Evolutionary conservation across 768 basidiomycete genomes (phyloP).

Genomic region (Lentinula sp.): DNA sequence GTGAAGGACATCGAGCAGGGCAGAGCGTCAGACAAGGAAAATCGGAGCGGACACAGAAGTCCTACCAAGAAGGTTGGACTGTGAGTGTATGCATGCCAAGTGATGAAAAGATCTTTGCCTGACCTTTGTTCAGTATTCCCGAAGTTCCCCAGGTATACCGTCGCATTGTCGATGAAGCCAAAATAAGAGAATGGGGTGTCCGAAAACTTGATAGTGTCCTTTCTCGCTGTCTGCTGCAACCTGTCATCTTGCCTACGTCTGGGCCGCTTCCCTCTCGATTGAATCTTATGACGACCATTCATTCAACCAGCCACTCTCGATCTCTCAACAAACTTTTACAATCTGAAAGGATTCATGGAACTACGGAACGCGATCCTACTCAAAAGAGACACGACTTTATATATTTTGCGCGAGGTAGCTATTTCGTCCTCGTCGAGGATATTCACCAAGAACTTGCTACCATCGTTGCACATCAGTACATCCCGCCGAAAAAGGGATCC

Average conservation of each 20-base stretch:
- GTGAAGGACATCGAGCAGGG: slow-evolving; percentile 49
- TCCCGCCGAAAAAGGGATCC: slow-evolving; percentile 45
- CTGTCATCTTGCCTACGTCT: slow-evolving; percentile 17
- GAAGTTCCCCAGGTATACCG: background rate
- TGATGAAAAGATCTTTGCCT: background rate
- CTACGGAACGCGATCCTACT: slow-evolving; percentile 85
- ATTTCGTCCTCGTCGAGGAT: slow-evolving; percentile 91
- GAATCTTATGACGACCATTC: slow-evolving; percentile 21
- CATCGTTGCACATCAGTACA: slow-evolving; percentile 80
- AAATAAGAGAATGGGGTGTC: slow-evolving; percentile 68
- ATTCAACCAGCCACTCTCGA: slow-evolving; percentile 30
- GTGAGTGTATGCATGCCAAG: slow-evolving; percentile 38
- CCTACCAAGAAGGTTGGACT: slow-evolving; percentile 50
- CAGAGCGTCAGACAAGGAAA: slow-evolving; percentile 59
- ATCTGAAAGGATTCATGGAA: slow-evolving; percentile 82
- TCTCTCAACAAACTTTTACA: slow-evolving; percentile 61
- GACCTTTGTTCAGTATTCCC: background rate
- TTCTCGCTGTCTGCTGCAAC: slow-evolving; percentile 50
- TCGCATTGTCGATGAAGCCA: slow-evolving; percentile 66
- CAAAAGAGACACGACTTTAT: slow-evolving; percentile 83
- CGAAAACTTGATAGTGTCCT: slow-evolving; percentile 68
- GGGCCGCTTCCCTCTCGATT: slow-evolving; percentile 15
- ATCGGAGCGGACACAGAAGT: slow-evolving; percentile 50
- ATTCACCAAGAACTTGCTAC: slow-evolving; percentile 78
- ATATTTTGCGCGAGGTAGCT: slow-evolving; percentile 73